Evolutionary conservation across 1,284 basidiomycete species (phyloP).

Genomic region (Ceratobasidium sp.): DNA sequence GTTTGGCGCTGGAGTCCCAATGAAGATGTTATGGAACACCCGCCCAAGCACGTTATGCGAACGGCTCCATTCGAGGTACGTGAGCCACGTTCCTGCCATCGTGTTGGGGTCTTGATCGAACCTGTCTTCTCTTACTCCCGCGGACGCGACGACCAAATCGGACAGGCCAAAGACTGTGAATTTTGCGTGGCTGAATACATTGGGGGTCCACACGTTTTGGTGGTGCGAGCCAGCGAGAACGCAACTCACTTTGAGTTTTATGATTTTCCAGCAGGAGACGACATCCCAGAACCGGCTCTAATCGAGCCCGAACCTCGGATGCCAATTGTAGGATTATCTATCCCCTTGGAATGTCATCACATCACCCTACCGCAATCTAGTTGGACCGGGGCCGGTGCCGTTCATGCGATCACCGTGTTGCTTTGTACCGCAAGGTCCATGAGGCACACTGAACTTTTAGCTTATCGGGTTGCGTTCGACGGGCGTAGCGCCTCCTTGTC

Average conservation of each 20-base stretch:
- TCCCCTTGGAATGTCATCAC: conserved; percentile 31
- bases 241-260: conserved; percentile 35
- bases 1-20: conserved; percentile 26
- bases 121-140: background rate
- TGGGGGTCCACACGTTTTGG: conserved; percentile 35
- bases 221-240: conserved; percentile 28
- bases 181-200: conserved; percentile 18
- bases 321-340: conserved; percentile 10
- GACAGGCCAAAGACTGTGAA: conserved; percentile 28
- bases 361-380: conserved; percentile 28
- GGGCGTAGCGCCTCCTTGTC: conserved; percentile 4
- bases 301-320: conserved; percentile 35
- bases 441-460: conserved; percentile 21
- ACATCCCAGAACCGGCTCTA: background rate
- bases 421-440: conserved; percentile 22
- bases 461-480: conserved; percentile 23
- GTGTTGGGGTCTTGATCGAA: conserved; percentile 31
- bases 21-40: conserved; percentile 11
- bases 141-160: background rate
- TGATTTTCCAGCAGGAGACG: conserved; percentile 13
- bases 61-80: conserved; percentile 29
- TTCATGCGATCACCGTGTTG: conserved; percentile 6
- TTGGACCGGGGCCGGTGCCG: background rate
- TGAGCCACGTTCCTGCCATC: conserved; percentile 24
- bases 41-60: conserved; percentile 19